Base-by-base conservation (phyloP, 2,329 filamentous ascomycete genomes). In the Zasmidium cellare region DNA sequence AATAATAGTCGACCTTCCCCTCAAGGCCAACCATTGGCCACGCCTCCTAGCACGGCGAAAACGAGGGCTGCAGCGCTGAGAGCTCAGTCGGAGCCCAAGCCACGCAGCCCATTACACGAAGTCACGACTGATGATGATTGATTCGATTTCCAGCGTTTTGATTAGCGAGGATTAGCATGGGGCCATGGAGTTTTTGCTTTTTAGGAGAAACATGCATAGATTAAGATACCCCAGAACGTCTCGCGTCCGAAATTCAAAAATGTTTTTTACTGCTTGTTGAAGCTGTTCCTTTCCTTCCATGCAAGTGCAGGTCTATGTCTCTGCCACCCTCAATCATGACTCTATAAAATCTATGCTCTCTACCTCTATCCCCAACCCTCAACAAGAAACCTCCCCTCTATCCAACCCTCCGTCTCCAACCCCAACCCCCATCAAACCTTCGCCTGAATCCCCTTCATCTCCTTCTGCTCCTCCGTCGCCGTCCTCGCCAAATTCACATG, bases 21-120 rank as follows among this genome's bases (percentile, higher is more conserved):
- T 20, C 45, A 14, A 16, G 41, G 48, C 16, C 56, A 55, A 41
- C 24, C 49, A 20, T 41, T 59, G 45, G 51, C 55, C 14, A 65
- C 62, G 22, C 59, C 63, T 18, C 58, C 62, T n/a, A 64, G 60
- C 52, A 46, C 64, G 28, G 38, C 56, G n/a, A 63, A 58, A 50
- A 61, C 51, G 25, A 49, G 60, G 28, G 38, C 58, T 31, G 61
- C 52, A 28, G 18, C 58, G 11, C 46, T 67, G 28, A 54, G 62
- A 18, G 49, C 60, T 25, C 58, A 63, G 57, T 59, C 46, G 20
- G 65, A 67, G 44, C 48, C 51, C 24, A 65, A 59, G 51, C 28
- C 58, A 1, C 48, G 61, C 28, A 67, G 66, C 56, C 66, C 66
- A 31, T 46, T 68, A 53, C 59, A 57, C 50, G 57, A 55, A 41